Conservation (phyloP, 2,329 filamentous ascomycete genomes). For the Aspergillus floridensis region DNA sequence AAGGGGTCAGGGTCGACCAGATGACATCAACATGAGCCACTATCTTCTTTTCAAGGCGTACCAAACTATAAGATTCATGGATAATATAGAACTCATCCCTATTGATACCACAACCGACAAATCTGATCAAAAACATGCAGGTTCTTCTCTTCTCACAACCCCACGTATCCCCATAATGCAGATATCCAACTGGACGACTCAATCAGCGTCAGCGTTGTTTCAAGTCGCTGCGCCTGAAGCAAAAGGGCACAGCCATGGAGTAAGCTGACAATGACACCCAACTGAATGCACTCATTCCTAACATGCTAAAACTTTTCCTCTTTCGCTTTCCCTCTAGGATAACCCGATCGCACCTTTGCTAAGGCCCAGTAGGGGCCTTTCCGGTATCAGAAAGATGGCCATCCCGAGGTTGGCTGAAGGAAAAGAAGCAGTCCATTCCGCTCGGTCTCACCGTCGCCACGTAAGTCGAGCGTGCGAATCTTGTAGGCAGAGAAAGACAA, state of each 20-base stretch:
- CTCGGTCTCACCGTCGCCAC: conserved; percentile 37
- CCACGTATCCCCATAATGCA: not conserved
- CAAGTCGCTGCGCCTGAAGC: not conserved
- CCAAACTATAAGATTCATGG: not conserved
- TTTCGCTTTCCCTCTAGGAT: conserved; percentile 20
- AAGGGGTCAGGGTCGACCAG: not conserved
- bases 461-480: conserved; percentile 45
- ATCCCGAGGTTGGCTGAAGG: conserved; percentile 38
- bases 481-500: conserved; percentile 47
- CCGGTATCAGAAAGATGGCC: conserved; percentile 33
- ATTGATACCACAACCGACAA: not conserved
- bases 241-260: not conserved
- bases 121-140: not conserved
- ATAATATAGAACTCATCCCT: not conserved
- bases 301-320: not conserved
- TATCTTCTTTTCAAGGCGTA: not conserved
- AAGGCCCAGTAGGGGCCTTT: conserved; percentile 18
- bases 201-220: not conserved
- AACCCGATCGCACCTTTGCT: conserved; percentile 13
- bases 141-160: not conserved
- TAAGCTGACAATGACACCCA: not conserved
- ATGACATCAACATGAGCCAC: not conserved
- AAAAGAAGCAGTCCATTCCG: conserved; percentile 32
- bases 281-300: not conserved
- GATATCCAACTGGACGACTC: not conserved